Base-by-base conservation (phyloP, 176 grass and related monocot species). In the Cocos nucifera region DNA sequence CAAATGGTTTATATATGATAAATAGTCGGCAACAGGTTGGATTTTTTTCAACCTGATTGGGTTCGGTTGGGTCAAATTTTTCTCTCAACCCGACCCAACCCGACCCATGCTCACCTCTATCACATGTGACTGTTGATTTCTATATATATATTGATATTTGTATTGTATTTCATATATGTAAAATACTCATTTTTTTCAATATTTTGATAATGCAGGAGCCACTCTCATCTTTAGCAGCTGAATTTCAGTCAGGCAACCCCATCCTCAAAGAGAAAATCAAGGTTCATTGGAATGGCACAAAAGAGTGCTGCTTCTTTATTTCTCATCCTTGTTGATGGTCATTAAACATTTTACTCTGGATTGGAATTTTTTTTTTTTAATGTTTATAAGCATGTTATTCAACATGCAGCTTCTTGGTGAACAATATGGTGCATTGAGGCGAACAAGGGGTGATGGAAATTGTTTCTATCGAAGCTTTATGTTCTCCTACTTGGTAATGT, bases 401-500 rank as follows among this genome's bases (percentile, higher is more conserved):
- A 50, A 61, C 56, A 29, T 80, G 64, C 73, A 98, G 94, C 69
- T 92, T 73, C 81, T 98, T 67, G 84, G 73, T 48, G 88, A 98
- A 61, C 79, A 98, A 71, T 98, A 92, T 80, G 66, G 49, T 83
- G 94, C 94, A 80, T 82, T 98, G 68, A 92, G 94, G 66, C 69
- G 94, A 69, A 89, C 88, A 54, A 74, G 94, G 26, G 94, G 94
- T 69, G 94, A 98, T 77, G 94, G 94, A 65, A 98, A 92, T 71
- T 98, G 94, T 66, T 98, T 98, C 71, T 98, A 86, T 77, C 88
- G 94, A 78, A 68, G 94, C 73, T 98, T 98, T 80, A 98, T 98
- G 94, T 98, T 92, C 73, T 98, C 94, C 50, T 98, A 98, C 78
- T 65, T 98, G 76, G 94, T 98, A 86, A 54, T 54, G 53, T 49